Evolutionary conservation across 441 rosid species (phyloP), one percentile per base, ranked within the genome.

Genomic region (Capsella rubella): DNA sequence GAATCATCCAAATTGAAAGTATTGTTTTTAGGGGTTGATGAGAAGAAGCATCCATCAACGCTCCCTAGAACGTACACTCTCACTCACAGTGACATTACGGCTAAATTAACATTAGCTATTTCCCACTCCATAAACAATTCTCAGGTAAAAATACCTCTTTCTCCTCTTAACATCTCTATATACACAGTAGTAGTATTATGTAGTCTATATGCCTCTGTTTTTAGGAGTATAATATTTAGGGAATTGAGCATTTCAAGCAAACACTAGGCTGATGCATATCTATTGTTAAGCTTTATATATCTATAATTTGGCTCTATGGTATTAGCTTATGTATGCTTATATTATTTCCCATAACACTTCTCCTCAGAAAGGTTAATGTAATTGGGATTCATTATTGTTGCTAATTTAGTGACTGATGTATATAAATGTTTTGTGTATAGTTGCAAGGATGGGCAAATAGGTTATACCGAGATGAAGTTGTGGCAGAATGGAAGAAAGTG

Each of bases 401-500:
- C 37, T 32, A 53, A 9, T 21, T 7, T 7, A 3, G 10, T 55
- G 25, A 59, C 63, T 77, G 55, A 57, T 57, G 40, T 53, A 1
- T 47, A n/a, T 13, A 8, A 11, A 1, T 62, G 18, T 14, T 21
- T 58, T 2, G 37, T 60, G 1, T 29, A 7, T 86, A 75, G 99
- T 80, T 94, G 82, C 97, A 94, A 84, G 97, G 99, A 35, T 94
- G 99, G 99, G 83, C 81, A 54, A 90, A 94, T 82, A 88, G 76
- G 72, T 4, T 94, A 69, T 92, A 94, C 83, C 74, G 99, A 73
- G 99, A 94, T 72, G 99, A 88, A 83, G 96, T 94, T 8, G 95
- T 94, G 62, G 99, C 97, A 15, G 97, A 94, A 64, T 94, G 99
- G 99, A 94, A 90, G 87, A 92, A 94, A 81, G 89, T 91, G 10